Evolutionary conservation across 192 early-diverging fungal genomes (phyloP).

Genomic region (Coemansia asiatica): DNA sequence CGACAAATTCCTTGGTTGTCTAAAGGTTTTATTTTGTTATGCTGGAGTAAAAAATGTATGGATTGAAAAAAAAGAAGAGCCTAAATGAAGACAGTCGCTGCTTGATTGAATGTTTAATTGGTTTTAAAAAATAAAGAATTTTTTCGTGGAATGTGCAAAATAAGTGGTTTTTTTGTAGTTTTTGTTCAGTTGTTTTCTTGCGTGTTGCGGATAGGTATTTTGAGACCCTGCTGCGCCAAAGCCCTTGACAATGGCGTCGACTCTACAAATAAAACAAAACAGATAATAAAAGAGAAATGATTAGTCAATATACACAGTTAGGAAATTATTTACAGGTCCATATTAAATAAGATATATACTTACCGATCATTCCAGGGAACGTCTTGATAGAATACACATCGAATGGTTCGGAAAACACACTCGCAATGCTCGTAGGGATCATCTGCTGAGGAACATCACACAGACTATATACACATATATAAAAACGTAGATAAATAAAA

Average conservation of each 20-base stretch:
- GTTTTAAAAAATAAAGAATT: background rate
- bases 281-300: background rate
- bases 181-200: conserved; percentile 39
- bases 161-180: background rate
- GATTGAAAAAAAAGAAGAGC: background rate
- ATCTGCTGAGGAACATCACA: conserved; percentile 53
- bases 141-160: too few species aligned
- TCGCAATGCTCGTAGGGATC: conserved; percentile 56
- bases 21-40: conserved; percentile 1
- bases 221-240: conserved; percentile 77
- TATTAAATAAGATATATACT: background rate
- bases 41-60: background rate
- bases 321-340: too few species aligned
- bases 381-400: conserved; percentile 81
- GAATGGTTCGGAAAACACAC: conserved; percentile 65
- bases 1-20: too few species aligned
- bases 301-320: too few species aligned
- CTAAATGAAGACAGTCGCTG: background rate
- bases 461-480: conserved; percentile 26
- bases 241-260: conserved; percentile 74
- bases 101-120: background rate
- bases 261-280: conserved; percentile 49
- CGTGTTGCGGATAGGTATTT: conserved; percentile 75
- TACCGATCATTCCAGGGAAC: conserved; percentile 84
- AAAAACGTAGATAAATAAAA: background rate